Conservation (phyloP, 345 rosid genomes). For the Gossypium turneri region DNA sequence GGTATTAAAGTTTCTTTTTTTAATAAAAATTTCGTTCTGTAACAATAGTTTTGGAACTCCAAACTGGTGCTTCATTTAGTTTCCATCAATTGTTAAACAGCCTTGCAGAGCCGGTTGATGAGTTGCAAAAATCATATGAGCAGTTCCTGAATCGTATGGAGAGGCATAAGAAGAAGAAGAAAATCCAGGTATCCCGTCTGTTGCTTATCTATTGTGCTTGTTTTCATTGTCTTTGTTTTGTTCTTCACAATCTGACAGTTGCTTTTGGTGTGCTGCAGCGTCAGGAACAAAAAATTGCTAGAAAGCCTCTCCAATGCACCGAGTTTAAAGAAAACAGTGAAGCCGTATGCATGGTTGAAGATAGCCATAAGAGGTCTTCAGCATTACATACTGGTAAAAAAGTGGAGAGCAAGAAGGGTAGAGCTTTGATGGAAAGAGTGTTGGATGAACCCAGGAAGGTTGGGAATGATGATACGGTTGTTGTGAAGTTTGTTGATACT, state of each 20-base stretch:
- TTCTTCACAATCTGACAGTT: slow-evolving; percentile 18
- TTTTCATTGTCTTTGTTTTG: slow-evolving; percentile 1
- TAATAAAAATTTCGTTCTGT: background rate
- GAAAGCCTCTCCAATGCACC: slow-evolving; percentile 21
- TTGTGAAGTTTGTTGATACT: slow-evolving; percentile 59
- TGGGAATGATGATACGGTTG: slow-evolving; percentile 41
- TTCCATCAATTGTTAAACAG: slow-evolving; percentile 32
- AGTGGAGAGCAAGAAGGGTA: slow-evolving; percentile 15
- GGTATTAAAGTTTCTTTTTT: background rate
- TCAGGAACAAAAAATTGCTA: slow-evolving; percentile 38
- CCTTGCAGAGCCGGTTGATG: slow-evolving; percentile 83
- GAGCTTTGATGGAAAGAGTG: slow-evolving; percentile 23
- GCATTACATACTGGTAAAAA: background rate
- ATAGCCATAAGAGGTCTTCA: background rate
- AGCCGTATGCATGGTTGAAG: slow-evolving; percentile 18
- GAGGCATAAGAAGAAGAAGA: slow-evolving; percentile 64
- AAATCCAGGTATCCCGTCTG: slow-evolving; percentile 43
- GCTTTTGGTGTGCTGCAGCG: slow-evolving; percentile 27
- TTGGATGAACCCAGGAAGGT: slow-evolving; percentile 23
- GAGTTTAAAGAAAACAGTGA: slow-evolving; percentile 28
- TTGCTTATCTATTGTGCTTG: slow-evolving; percentile 15
- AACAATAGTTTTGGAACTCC: background rate
- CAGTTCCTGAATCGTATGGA: slow-evolving; percentile 74
- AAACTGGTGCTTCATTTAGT: background rate
- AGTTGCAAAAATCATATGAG: slow-evolving; percentile 76